Evolutionary conservation across 805 yeast genomes (phyloP).

Genomic region (Monosporozyma solicola): DNA sequence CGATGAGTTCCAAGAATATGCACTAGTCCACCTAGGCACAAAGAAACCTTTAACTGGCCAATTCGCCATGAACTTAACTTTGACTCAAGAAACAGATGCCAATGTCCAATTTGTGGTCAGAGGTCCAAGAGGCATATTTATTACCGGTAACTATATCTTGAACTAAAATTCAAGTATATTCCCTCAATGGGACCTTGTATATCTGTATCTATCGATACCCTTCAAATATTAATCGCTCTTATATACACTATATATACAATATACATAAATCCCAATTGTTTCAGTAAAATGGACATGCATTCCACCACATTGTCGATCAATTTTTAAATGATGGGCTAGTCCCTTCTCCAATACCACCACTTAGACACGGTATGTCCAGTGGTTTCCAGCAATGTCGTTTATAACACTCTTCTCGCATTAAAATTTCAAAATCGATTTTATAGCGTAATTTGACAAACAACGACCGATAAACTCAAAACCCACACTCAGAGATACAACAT

Average conservation of each 20-base stretch:
- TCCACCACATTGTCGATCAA: too few relatives aligned
- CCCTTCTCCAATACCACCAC: not conserved
- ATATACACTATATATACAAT: too few relatives aligned
- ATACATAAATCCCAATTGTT: too few relatives aligned
- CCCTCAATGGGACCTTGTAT: not conserved
- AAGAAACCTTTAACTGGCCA: constrained; percentile 47
- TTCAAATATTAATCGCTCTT: too few relatives aligned
- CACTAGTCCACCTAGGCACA: constrained; percentile 82
- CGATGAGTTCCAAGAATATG: constrained; percentile 67
- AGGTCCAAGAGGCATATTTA: constrained; percentile 83
- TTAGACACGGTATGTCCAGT: not conserved
- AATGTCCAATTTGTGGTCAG: constrained; percentile 84
- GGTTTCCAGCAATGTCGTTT: not conserved
- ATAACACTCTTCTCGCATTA: not conserved
- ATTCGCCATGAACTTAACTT: constrained; percentile 77
- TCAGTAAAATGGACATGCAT: too few relatives aligned
- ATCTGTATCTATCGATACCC: too few relatives aligned
- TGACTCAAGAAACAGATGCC: constrained; percentile 62
- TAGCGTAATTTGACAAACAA: not conserved
- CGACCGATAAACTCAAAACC: not conserved
- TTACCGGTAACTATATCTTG: constrained; percentile 86
- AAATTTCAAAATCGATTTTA: not conserved
- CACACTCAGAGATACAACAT: not conserved
- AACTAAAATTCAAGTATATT: constrained; percentile 37
- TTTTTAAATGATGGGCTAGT: too few relatives aligned